Conservation (phyloP, 192 early-diverging fungal genomes). For the Entomortierella beljakovae region DNA sequence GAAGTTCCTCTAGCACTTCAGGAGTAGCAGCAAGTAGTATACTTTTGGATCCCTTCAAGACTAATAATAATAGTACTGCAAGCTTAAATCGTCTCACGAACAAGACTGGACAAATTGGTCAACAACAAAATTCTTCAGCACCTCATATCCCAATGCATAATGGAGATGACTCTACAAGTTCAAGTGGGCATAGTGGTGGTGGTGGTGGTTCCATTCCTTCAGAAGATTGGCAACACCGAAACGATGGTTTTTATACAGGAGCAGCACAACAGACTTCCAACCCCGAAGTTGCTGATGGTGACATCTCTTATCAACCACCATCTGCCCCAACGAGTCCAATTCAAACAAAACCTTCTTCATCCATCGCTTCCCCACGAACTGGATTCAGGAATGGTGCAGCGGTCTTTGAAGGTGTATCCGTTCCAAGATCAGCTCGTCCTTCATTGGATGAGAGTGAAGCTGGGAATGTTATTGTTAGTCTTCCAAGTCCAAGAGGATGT, state of each 20-base stretch:
- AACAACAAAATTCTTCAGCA: neutral
- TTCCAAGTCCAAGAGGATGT: slow-evolving; percentile 29
- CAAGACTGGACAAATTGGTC: neutral
- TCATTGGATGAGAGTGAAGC: slow-evolving; percentile 1
- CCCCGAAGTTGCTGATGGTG: neutral
- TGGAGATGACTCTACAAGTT: no score
- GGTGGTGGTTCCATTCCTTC: no score
- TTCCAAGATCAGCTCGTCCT: neutral
- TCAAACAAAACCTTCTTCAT: neutral
- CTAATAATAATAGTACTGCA: slow-evolving; percentile 28
- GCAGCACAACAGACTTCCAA: neutral
- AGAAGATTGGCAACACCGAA: neutral
- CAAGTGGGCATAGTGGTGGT: no score
- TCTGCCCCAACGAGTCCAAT: slow-evolving; percentile 16
- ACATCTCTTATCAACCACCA: slow-evolving; percentile 41
- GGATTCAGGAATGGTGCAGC: slow-evolving; percentile 33
- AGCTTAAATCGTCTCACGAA: no score
- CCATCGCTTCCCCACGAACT: neutral
- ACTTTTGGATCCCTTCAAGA: slow-evolving; percentile 26
- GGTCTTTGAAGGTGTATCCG: slow-evolving; percentile 33
- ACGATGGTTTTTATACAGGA: neutral
- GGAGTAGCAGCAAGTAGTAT: neutral
- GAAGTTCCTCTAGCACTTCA: neutral
- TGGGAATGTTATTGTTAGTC: slow-evolving; percentile 3
- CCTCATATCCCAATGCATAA: no score